Evolutionary conservation across 768 basidiomycete genomes (phyloP), one percentile per base, ranked within the genome.

Genomic region (Phanerodontia chrysosporium): DNA sequence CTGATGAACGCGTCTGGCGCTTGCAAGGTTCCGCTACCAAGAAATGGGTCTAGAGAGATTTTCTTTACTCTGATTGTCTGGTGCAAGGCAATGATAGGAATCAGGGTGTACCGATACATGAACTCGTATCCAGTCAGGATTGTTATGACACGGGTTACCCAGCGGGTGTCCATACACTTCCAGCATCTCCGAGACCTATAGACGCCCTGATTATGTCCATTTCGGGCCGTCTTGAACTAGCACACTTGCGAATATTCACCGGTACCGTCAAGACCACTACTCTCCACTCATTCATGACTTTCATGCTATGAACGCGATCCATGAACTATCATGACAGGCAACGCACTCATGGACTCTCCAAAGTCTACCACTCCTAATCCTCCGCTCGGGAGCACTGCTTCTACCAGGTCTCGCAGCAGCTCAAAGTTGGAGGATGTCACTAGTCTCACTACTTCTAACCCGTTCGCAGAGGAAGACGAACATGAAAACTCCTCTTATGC

Each of bases 381-480:
- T 8, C 44, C 60, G 1, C 22, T 57, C 21, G 61, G 55, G 18
- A 63, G 64, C 52, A 62, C 66, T 16, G 74, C 75, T 18, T 79
- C 81, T 12, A 83, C 80, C 22, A 76, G 85, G 67, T 87, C 87
- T 13, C 79, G 84, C 64, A 85, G 83, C 71, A 85, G 79, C 70
- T 80, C 81, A 30, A 85, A 80, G 66, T 70, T 75, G 9, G 77
- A 86, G 52, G 90, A 90, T 76, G 80, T 86, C 45, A 80, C 81
- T 46, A 83, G 85, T 67, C 74, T 95, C 58, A 95, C 93, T 28
- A 90, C 90, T 51, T 92, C 89, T 79, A 94, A 94, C 70, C 91
- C 91, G 6, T 95, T 93, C 76, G 85, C 89, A n/a, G 90, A 92
- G 68, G 93, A 95, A 70, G 92, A 94, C 69, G 92, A 94, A 72